These are phyloP conservation scores for Hyphopichia khmerensis DNA, from an alignment of 1,139 yeast genomes.

Conservation along the genomic window DNA sequence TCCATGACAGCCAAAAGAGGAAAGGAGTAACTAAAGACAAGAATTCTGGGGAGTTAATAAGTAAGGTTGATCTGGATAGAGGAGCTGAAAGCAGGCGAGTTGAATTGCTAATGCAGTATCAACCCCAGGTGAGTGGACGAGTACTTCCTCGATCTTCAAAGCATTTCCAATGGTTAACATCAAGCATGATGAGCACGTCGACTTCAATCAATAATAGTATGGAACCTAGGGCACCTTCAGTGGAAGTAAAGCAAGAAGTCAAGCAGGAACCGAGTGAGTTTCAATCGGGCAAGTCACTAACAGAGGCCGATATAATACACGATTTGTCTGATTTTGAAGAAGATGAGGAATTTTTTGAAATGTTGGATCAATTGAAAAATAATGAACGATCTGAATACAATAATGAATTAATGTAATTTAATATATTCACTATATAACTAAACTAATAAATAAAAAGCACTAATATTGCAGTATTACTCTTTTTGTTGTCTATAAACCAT, in stretches of 20 bases:
- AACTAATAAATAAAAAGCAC: not conserved
- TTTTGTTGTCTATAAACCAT: conserved; percentile 29
- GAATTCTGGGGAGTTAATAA: too few species aligned
- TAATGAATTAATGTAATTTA: not conserved
- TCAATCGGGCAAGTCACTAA: not conserved
- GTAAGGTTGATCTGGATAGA: too few species aligned
- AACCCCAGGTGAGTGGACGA: not conserved
- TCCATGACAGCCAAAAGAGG: too few species aligned
- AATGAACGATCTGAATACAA: conserved; percentile 1
- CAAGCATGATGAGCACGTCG: not conserved
- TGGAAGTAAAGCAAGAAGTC: not conserved
- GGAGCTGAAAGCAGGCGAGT: too few species aligned
- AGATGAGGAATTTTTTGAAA: conserved; percentile 17
- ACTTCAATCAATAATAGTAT: not conserved
- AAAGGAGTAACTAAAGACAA: too few species aligned
- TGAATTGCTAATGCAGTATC: not conserved
- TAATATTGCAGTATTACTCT: not conserved
- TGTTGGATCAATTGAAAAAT: conserved; percentile 10
- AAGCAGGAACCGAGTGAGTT: not conserved
- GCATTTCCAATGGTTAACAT: not conserved
- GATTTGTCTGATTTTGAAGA: conserved; percentile 32
- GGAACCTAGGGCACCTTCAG: not conserved
- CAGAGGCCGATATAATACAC: conserved; percentile 12
- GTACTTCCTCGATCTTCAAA: not conserved
- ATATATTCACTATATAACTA: not conserved